phyloP scores from a whole-genome alignment of 495 filamentous ascomycete genomes.

The Aspergillus campestris region DNA sequence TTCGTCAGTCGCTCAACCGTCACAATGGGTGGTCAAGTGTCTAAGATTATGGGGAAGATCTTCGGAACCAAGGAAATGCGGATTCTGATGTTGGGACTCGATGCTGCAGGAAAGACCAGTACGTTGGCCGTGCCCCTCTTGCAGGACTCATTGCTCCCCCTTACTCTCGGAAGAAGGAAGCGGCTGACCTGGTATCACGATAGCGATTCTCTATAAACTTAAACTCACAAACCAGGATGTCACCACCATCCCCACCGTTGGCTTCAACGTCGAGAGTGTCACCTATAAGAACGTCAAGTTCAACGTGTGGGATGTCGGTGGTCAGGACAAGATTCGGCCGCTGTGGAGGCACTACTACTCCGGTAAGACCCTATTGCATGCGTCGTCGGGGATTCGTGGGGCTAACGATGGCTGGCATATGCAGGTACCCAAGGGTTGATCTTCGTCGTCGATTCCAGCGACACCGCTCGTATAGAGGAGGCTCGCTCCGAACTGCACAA shows the following conservation, averaged over 20 bases:
- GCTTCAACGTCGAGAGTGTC: slow-evolving; percentile 99
- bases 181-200: background rate
- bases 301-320: slow-evolving; percentile 99
- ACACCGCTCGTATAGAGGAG: slow-evolving; percentile 80
- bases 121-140: slow-evolving; percentile 16
- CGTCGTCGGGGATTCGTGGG: too few relatives aligned
- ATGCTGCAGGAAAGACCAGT: slow-evolving; percentile 98
- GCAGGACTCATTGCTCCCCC: background rate
- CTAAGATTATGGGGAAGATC: slow-evolving; percentile 92
- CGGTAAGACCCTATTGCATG: slow-evolving; percentile 43
- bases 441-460: slow-evolving; percentile 93
- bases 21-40: slow-evolving; percentile 71
- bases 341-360: slow-evolving; percentile 99
- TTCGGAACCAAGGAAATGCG: slow-evolving; percentile 99
- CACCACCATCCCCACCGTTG: slow-evolving; percentile 98
- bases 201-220: slow-evolving; percentile 97
- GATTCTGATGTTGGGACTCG: slow-evolving; percentile 92
- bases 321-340: slow-evolving; percentile 98
- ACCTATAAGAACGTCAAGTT: slow-evolving; percentile 99
- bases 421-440: slow-evolving; percentile 91
- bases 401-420: slow-evolving; percentile 2
- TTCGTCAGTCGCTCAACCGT: slow-evolving; percentile 11
- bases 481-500: slow-evolving; percentile 83
- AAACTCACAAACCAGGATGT: slow-evolving; percentile 92
- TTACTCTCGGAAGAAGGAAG: slow-evolving; percentile 6